phyloP scores from a whole-genome alignment of 108 stramenopile genomes.

The Mediolabrus comicus region DNA sequence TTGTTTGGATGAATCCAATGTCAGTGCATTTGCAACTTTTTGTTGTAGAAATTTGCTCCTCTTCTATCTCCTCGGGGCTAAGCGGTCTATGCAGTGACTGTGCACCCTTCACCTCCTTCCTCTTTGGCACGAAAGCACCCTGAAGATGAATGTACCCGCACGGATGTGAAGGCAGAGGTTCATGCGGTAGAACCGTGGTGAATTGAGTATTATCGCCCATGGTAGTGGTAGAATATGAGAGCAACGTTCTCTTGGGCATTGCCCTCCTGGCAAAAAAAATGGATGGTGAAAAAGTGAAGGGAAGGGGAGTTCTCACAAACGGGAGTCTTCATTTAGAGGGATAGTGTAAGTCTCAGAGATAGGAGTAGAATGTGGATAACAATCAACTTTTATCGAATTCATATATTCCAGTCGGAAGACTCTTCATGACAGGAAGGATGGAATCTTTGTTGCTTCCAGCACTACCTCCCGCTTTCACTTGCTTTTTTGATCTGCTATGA shows the following conservation, averaged over 20 bases:
- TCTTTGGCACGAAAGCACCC: constrained; percentile 55
- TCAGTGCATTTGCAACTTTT: neutral
- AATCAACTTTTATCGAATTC: neutral
- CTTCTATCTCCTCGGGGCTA: neutral
- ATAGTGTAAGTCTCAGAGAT: too few relatives aligned
- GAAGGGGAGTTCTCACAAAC: neutral
- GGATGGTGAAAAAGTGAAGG: neutral
- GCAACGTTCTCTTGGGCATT: neutral
- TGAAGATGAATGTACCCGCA: constrained; percentile 60
- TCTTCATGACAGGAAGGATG: neutral
- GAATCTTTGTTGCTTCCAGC: neutral
- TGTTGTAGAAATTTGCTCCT: neutral
- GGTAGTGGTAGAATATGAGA: neutral
- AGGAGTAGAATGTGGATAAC: too few relatives aligned
- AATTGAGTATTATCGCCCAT: neutral
- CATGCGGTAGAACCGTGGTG: constrained; percentile 60
- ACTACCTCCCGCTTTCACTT: neutral
- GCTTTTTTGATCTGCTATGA: neutral
- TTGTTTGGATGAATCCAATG: neutral
- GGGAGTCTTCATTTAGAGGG: neutral
- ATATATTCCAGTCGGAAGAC: neutral
- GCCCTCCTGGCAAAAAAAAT: neutral
- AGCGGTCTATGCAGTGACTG: neutral
- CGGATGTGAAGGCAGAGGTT: constrained; percentile 49
- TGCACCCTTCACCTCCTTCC: neutral